Conservation (phyloP, 2,329 filamentous ascomycete species). For the Ophiostoma ips region DNA sequence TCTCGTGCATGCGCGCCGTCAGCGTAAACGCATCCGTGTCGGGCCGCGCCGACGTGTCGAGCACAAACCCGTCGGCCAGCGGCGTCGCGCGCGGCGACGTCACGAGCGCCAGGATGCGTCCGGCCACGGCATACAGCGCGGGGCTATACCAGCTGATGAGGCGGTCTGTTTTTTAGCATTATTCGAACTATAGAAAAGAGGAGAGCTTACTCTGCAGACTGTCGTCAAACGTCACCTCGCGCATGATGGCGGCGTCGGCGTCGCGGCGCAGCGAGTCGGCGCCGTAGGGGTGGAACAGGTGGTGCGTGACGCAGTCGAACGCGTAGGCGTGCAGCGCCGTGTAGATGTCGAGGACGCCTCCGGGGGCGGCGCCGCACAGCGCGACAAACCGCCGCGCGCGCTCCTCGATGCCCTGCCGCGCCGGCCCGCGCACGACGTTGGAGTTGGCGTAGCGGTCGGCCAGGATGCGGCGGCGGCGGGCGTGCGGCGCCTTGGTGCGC, state of each 20-base stretch:
- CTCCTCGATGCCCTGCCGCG: constrained; percentile 43
- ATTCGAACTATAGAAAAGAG: constrained; percentile 1
- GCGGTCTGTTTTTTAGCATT: constrained; percentile 31
- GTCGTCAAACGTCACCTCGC: constrained; percentile 52
- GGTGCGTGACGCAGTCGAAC: constrained; percentile 54
- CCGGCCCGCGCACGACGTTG: constrained; percentile 43
- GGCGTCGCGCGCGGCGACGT: constrained; percentile 43
- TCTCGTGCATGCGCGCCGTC: constrained; percentile 41
- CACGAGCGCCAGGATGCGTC: constrained; percentile 29
- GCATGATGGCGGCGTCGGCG: constrained; percentile 51
- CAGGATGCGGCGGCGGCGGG: constrained; percentile 46
- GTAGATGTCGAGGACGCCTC: constrained; percentile 44
- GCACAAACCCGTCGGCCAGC: constrained; percentile 44
- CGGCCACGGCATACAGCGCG: constrained; percentile 32
- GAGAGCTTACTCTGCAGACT: constrained; percentile 48
- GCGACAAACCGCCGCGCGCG: constrained; percentile 41
- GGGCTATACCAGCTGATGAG: constrained; percentile 45
- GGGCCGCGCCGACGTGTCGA: constrained; percentile 32
- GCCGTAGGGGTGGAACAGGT: constrained; percentile 54
- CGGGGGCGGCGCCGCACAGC: constrained; percentile 32
- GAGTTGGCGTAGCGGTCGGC: constrained; percentile 57
- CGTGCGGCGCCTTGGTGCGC: constrained; percentile 44
- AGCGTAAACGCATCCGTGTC: constrained; percentile 41
- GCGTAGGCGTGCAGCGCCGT: constrained; percentile 54
- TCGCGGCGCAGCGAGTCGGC: constrained; percentile 41